Evolutionary conservation across 495 filamentous ascomycete species (phyloP), one percentile per base, ranked within the genome.

Genomic region (Xylaria longipes): DNA sequence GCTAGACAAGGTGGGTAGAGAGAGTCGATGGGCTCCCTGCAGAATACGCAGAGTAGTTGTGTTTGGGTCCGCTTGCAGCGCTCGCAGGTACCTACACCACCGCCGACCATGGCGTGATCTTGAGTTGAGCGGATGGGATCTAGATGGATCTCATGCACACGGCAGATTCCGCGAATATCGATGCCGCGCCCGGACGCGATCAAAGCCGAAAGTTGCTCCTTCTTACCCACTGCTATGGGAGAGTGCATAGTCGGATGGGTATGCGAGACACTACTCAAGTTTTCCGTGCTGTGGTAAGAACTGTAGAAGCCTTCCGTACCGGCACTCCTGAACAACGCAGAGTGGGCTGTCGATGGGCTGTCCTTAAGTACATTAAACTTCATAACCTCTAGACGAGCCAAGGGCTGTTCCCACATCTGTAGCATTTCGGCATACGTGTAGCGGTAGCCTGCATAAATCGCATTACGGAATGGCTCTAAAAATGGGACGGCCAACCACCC

Each of bases 351-450:
- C 25, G 61, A 74, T 52, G 52, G 72, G 73, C 84, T 80, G 22
- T 86, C 82, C 73, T 82, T 84, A 52, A 92, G 78, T 5, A 88
- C 86, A 57, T 93, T 92, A 79, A 95, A 95, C 75, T 97, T 97
- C 67, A 97, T 83, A 27, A 98, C 88, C 80, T 97, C 94, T 8
- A 93, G 88, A 22, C 91, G 86, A 39, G 91, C 86, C 5, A 93
- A 84, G 0, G 91, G 91, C 9, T 95, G 84, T n/a, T 88, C 87
- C 95, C 95, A 98, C 69, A 91, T 88, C 56, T 88, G 90, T 2
- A 98, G 85, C 73, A 97, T 86, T 71, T 95, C 87, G 14, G 95
- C 93, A 77, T 98, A 98, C 46, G 89, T 85, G 65, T 88, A 87
- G 22, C 95, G 89, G 80, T 97, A 98, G 54, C 87, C 86, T 9